phyloP scores from a whole-genome alignment of 2,329 filamentous ascomycete species.

The Cercospora berteroae region DNA sequence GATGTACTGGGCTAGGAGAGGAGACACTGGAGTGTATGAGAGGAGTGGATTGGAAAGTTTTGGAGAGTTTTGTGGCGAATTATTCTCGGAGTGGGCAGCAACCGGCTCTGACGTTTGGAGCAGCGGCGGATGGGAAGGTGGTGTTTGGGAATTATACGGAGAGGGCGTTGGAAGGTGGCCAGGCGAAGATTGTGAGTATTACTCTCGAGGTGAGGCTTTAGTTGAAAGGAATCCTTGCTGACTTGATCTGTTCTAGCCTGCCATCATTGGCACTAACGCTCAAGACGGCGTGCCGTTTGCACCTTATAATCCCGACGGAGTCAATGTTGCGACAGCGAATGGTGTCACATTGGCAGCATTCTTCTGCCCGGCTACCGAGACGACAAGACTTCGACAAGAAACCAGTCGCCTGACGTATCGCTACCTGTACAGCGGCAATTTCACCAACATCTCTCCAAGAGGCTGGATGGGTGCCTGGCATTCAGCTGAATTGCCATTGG shows the following conservation, averaged over 20 bases:
- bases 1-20: slow-evolving; percentile 35
- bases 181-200: slow-evolving; percentile 36
- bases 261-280: slow-evolving; percentile 40
- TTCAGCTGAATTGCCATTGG: slow-evolving; percentile 40
- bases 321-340: slow-evolving; percentile 22
- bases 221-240: not conserved
- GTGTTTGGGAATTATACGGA: slow-evolving; percentile 33
- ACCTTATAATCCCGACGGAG: slow-evolving; percentile 37
- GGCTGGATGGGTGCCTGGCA: slow-evolving; percentile 48
- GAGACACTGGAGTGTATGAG: slow-evolving; percentile 22
- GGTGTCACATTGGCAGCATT: slow-evolving; percentile 21
- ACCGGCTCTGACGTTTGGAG: slow-evolving; percentile 33
- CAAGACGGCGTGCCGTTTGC: slow-evolving; percentile 40
- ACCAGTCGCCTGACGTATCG: slow-evolving; percentile 40
- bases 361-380: slow-evolving; percentile 35
- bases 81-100: slow-evolving; percentile 17
- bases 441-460: slow-evolving; percentile 42
- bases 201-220: not conserved
- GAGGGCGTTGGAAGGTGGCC: slow-evolving; percentile 31
- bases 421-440: slow-evolving; percentile 45
- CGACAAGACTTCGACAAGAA: slow-evolving; percentile 32
- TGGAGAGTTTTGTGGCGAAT: slow-evolving; percentile 22
- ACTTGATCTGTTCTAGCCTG: slow-evolving; percentile 25
- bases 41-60: slow-evolving; percentile 13
- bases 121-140: slow-evolving; percentile 28